phyloP scores from a whole-genome alignment of 2,329 filamentous ascomycete genomes.

The Ophiostoma populinum region DNA sequence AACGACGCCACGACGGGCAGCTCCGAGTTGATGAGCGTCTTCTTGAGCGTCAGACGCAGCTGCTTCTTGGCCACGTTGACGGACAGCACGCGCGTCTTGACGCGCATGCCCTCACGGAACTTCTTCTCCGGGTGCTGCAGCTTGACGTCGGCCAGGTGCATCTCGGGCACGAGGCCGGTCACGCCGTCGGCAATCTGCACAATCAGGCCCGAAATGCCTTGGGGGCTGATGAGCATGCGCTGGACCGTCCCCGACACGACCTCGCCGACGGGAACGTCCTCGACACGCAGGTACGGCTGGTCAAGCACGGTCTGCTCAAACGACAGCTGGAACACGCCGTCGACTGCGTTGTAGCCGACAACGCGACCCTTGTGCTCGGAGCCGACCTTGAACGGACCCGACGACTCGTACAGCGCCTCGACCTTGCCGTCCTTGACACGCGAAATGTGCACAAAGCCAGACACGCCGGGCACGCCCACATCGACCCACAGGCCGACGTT shows the following conservation, averaged over 20 bases:
- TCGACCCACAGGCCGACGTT: constrained; percentile 69
- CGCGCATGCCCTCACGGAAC: constrained; percentile 69
- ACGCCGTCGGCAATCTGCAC: constrained; percentile 76
- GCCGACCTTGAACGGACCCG: constrained; percentile 61
- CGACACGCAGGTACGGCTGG: constrained; percentile 77
- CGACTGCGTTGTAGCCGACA: constrained; percentile 71
- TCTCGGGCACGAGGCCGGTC: constrained; percentile 71
- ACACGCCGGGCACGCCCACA: constrained; percentile 46
- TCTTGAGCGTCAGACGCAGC: constrained; percentile 81
- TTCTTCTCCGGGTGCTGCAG: constrained; percentile 92
- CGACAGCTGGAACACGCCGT: constrained; percentile 73
- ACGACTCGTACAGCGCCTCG: constrained; percentile 59
- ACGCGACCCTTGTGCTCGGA: constrained; percentile 68
- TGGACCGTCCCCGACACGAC: constrained; percentile 71
- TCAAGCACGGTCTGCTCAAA: constrained; percentile 68
- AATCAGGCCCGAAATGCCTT: constrained; percentile 66
- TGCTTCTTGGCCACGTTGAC: constrained; percentile 59
- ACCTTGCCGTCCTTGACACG: constrained; percentile 79
- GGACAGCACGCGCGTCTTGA: constrained; percentile 75
- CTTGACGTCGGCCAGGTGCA: constrained; percentile 74
- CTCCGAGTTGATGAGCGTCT: constrained; percentile 82
- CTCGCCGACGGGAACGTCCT: constrained; percentile 71
- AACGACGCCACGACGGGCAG: constrained; percentile 63
- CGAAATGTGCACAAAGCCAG: constrained; percentile 92
- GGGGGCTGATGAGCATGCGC: constrained; percentile 61